Evolutionary conservation across 176 grass and related monocot genomes (phyloP), one percentile per base, ranked within the genome.

Genomic region (Cenchrus americanus): DNA sequence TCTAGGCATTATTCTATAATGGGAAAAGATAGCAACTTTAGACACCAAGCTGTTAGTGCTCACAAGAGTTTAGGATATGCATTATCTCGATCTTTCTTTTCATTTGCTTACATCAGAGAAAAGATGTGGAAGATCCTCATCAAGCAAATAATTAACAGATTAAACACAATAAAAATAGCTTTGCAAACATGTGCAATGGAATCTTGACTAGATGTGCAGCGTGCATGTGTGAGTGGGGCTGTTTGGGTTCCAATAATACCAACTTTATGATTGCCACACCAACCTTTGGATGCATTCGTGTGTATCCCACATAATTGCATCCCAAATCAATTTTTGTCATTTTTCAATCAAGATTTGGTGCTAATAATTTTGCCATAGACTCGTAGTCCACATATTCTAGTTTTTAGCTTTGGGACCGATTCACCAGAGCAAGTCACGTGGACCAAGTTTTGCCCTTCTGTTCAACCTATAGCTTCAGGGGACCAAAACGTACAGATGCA

Each of bases 221-320:
- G 12, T 66, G 78, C 19, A 26, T 81, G 57, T 6, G 76, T 21
- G 53, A 69, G 37, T 85, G 71, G 62, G 41, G 47, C 14, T 71
- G 47, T 86, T 55, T 73, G 23, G 63, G 63, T 32, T 34, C 14
- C 83, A 86, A 89, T 63, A 51, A 59, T 73, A 66, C 17, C 40
- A 32, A 73, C 40, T 82, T 76, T 51, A 79, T 73, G 84, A 82
- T 77, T 87, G 34, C 37, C 46, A 17, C 60, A 73, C 50, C 24
- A 86, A 86, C 73, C 41, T 86, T 83, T 83, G 51, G 75, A 83
- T 67, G 51, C 32, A 79, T 44, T 19, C 32, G 22, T 24, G 62
- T 34, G 3, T 41, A 21, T 80, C 8, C 21, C 37, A 4, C 19
- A 71, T 69, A 50, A 66, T 37, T 37, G 51, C 47, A 70, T 61